Base-by-base conservation (phyloP, 352 stramenopile genomes). In the Pythium grandisporangium region DNA sequence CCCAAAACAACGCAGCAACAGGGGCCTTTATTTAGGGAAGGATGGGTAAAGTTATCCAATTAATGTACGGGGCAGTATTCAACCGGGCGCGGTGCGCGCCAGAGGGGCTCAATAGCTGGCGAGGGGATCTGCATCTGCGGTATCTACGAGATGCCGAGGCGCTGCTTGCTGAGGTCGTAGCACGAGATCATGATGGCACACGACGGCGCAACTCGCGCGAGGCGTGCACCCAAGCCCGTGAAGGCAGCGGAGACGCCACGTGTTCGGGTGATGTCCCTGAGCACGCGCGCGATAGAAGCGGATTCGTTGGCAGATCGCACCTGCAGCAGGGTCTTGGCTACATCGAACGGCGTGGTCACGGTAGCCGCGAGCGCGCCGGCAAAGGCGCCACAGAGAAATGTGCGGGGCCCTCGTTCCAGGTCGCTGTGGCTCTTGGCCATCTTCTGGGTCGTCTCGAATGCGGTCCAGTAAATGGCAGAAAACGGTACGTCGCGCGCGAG, bases 401-500 rank as follows among this genome's bases (percentile, higher is more conserved):
- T 71, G 39, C 78, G 69, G 37, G 93, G 61, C 8, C 59, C 66
- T 17, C 82, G 53, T 14, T 72, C 70, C 20, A 85, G 34, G 2
- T 53, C 48, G 2, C 29, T 35, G 24, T 45, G 44, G n/a, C n/a
- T n/a, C 2, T 7, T 42, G 3, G 12, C 17, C 5, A 73, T 32
- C 3, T 45, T 46, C 51, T 85, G 66, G 6, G 93, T 73, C 14
- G 67, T 53, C 62, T 98, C 93, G 46, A 97, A 90, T 23, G 65
- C 82, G 6, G 84, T 76, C 91, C 90, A 98, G 55, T 98, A 98
- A 26, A 98, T 86, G 1, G 84, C 92, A 6, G 70, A 94, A 53
- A 98, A 98, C 4, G 93, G 93, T 6, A 98, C 85, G 65, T 98
- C 95, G 30, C 93, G 70, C 26, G 85, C 87, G 30, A 98, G 61